Evolutionary conservation across 306 rosid species (phyloP), one percentile per base, ranked within the genome.

Genomic region (Begonia loranthoides): DNA sequence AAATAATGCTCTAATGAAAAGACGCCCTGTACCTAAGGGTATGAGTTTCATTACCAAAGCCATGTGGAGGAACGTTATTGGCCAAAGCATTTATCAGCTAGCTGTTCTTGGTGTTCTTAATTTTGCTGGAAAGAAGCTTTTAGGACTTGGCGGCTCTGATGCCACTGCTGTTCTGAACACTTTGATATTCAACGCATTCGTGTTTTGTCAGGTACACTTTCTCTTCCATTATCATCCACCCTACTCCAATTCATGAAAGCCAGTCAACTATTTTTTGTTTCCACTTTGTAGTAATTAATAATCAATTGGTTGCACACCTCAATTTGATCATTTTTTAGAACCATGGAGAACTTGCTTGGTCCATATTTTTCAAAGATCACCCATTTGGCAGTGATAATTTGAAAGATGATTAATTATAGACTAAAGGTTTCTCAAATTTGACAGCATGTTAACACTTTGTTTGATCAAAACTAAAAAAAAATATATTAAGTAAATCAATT

Each of bases 1-100:
- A 34, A 74, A 74, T 9, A 80, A 82, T n/a, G 92, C 57, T 58
- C 86, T 90, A 28, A 63, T 90, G 86, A 33, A 82, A 66, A 66
- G 84, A 66, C 73, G 66, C 9, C 95, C 99, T 1, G 84, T 90
- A 55, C 75, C 61, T 17, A 76, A 72, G 67, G 86, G 83, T 59
- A 44, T 70, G 50, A 76, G 70, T 76, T 86, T 90, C 62, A 80
- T 90, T 55, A 90, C 99, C 49, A 86, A 74, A 65, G 33, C 79
- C 54, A 90, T 90, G 99, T 90, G 95, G 99, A 78, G 94, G 69
- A 90, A 90, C 61, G 80, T 90, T 54, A 62, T 90, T 16, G 99
- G 99, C 52, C 99, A 90, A 75, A 82, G 99, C 55, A 72, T 82
- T 54, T 90, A 86, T 57, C 99, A 90, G 58, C 73, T 90, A 40